phyloP scores from a whole-genome alignment of 345 rosid genomes.

The Citrus trifoliata region DNA sequence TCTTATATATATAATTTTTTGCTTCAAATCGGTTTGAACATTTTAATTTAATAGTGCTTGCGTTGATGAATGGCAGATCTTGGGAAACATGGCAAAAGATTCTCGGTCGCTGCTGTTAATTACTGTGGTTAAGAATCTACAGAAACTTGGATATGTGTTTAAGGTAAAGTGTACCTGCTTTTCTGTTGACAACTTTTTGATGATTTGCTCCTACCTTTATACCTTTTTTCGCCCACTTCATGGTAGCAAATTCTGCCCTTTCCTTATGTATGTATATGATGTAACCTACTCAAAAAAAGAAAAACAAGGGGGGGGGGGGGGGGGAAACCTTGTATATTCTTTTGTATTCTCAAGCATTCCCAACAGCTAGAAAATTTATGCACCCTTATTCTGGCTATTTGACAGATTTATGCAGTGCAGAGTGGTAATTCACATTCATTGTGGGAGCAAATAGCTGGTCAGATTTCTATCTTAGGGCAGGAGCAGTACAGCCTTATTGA shows the following conservation, averaged over 20 bases:
- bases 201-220: not conserved
- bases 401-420: slow-evolving; percentile 68
- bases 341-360: not conserved
- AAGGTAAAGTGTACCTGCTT: slow-evolving; percentile 44
- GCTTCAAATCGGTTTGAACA: not conserved
- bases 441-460: slow-evolving; percentile 68
- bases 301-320: too few species aligned
- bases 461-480: slow-evolving; percentile 44
- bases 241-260: slow-evolving; percentile 4
- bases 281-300: not conserved
- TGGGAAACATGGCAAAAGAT: slow-evolving; percentile 73
- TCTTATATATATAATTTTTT: not conserved
- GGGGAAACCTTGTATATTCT: not conserved
- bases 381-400: slow-evolving; percentile 22
- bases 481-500: slow-evolving; percentile 56
- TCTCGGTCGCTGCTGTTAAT: slow-evolving; percentile 70
- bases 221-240: not conserved
- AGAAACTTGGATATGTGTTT: slow-evolving; percentile 71
- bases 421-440: slow-evolving; percentile 50
- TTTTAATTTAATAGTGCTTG: slow-evolving; percentile 17
- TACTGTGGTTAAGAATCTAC: slow-evolving; percentile 76
- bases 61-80: slow-evolving; percentile 51
- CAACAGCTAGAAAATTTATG: slow-evolving; percentile 31
- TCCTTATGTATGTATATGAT: not conserved
- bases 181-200: slow-evolving; percentile 3